These are phyloP conservation scores for Spathaspora passalidarum DNA, from an alignment of 805 yeast genomes.

Conservation along the genomic window DNA sequence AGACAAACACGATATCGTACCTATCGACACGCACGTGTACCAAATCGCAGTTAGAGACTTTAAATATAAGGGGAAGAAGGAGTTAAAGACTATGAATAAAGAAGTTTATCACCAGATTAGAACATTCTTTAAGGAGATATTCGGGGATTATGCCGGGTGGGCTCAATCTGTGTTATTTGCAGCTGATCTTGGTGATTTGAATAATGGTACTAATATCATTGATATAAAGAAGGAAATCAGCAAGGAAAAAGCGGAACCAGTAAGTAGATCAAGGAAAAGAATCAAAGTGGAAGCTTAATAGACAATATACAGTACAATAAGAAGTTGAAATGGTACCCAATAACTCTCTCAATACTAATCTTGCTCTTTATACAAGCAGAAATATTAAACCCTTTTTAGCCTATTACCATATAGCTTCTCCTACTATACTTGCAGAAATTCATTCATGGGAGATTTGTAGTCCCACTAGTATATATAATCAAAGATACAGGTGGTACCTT, in stretches of 20 bases:
- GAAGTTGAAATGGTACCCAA: too few species aligned
- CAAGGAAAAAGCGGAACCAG: not conserved
- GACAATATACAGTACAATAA: too few species aligned
- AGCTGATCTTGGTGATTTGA: slow-evolving; percentile 70
- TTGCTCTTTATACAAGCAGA: too few species aligned
- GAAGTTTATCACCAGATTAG: slow-evolving; percentile 57
- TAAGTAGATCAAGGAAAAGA: not conserved
- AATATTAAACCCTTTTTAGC: too few species aligned
- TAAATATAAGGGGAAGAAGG: slow-evolving; percentile 47
- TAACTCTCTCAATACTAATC: too few species aligned
- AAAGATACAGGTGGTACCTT: too few species aligned
- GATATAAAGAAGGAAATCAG: not conserved
- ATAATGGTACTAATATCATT: slow-evolving; percentile 53
- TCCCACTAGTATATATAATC: too few species aligned
- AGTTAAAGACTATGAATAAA: slow-evolving; percentile 44
- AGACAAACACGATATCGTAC: slow-evolving; percentile 83
- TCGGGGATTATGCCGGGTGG: slow-evolving; percentile 98
- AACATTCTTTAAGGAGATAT: slow-evolving; percentile 54
- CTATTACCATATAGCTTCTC: too few species aligned
- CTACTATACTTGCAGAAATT: too few species aligned
- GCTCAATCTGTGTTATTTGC: slow-evolving; percentile 94
- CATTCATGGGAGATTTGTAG: too few species aligned
- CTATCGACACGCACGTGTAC: slow-evolving; percentile 93
- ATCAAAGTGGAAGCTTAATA: not conserved
- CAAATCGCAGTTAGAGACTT: slow-evolving; percentile 86